Percentiles rank a stretch among this genome's conserved stretches.
Conservation (phyloP, 2,329 filamentous ascomycete genomes). For the Cladophialophora psammophila region DNA sequence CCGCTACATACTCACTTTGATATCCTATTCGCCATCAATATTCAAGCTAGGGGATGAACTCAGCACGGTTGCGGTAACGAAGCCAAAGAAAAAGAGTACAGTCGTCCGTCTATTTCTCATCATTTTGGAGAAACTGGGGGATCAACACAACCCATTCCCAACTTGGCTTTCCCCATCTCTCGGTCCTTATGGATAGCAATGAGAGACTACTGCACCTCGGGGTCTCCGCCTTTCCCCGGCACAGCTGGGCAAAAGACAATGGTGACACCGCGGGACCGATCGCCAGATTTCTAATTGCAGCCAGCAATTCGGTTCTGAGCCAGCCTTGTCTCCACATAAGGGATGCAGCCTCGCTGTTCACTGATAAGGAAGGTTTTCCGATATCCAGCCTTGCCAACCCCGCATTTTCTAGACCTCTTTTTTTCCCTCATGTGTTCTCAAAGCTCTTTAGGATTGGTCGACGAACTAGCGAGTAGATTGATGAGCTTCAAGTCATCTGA, state of each 20-base stretch:
- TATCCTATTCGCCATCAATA: neutral
- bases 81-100: neutral
- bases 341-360: neutral
- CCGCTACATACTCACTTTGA: neutral
- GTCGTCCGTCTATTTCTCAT: neutral
- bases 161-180: neutral
- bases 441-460: neutral
- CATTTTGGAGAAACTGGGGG: neutral
- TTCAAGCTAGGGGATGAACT: neutral
- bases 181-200: too few species aligned
- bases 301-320: too few species aligned
- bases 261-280: too few species aligned
- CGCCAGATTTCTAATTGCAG: too few species aligned
- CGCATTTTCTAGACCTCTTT: neutral
- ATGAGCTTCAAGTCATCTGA: neutral
- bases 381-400: conserved; percentile 13
- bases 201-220: too few species aligned
- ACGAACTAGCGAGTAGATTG: neutral
- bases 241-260: too few species aligned
- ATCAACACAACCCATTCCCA: neutral
- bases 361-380: conserved; percentile 2
- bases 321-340: too few species aligned
- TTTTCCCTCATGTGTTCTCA: neutral
- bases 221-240: too few species aligned
- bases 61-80: neutral